Percentiles rank a stretch among this genome's conserved stretches.
These are phyloP conservation scores for Prinsepia uniflora DNA, from an alignment of 306 rosid species.

Conservation along the genomic window DNA sequence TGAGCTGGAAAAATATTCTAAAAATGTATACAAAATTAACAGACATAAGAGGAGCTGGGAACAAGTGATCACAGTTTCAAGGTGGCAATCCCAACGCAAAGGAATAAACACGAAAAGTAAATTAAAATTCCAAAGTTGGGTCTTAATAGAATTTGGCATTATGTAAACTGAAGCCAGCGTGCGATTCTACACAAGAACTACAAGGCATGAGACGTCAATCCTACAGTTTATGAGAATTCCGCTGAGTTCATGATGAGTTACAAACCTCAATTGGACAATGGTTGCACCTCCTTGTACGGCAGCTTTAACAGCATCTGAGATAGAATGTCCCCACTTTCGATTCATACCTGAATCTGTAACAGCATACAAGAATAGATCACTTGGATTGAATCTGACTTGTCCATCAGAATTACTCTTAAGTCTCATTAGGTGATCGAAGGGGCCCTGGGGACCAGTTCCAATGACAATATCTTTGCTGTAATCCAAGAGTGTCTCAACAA, in stretches of 20 bases:
- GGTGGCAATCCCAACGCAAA: not conserved
- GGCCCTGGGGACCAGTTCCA: slow-evolving; percentile 89
- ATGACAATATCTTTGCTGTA: slow-evolving; percentile 71
- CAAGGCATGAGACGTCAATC: not conserved
- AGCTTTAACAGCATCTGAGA: slow-evolving; percentile 84
- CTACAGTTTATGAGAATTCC: not conserved
- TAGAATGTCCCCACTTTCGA: slow-evolving; percentile 77
- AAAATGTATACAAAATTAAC: not conserved
- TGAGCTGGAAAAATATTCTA: not conserved
- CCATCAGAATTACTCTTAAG: slow-evolving; percentile 49
- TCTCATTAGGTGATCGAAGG: slow-evolving; percentile 68
- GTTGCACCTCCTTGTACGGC: slow-evolving; percentile 92
- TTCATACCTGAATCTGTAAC: slow-evolving; percentile 88
- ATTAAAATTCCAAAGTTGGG: not conserved
- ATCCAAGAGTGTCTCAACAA: slow-evolving; percentile 56
- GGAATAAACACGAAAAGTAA: not conserved
- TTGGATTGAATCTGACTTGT: slow-evolving; percentile 56
- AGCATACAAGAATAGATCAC: slow-evolving; percentile 69
- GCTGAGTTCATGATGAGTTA: not conserved
- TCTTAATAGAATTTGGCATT: not conserved
- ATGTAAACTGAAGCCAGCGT: not conserved
- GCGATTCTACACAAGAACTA: not conserved
- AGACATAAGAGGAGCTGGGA: not conserved
- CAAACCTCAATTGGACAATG: slow-evolving; percentile 85
- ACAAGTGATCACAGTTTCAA: not conserved